Evolutionary conservation across 2,329 filamentous ascomycete genomes (phyloP), one percentile per base, ranked within the genome.

Genomic region (Aspergillus aculeatus): DNA sequence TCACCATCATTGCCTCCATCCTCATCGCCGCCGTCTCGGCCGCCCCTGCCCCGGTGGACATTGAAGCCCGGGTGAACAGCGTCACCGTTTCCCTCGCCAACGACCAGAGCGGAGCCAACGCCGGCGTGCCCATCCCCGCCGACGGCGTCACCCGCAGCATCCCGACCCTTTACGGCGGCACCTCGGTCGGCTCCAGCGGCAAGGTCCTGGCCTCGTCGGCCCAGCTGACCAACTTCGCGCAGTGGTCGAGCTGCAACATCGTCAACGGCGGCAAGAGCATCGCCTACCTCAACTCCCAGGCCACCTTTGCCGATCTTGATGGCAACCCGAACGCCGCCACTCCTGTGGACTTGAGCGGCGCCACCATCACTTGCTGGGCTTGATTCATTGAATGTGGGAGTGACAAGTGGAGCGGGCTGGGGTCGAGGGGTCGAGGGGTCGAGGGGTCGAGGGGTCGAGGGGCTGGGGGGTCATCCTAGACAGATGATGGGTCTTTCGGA

Each of bases 21-120:
- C 64, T 70, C 44, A 56, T 63, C 29, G 53, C 64, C 56, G 55
- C 62, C n/a, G 57, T 59, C 32, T 58, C 63, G 12, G 64, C 65
- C 32, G 60, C 57, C 35, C 62, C 65, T 35, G 41, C 32, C 10
- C 11, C 47, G 11, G 11, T 29, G 24, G 38, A 44, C 16, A 5
- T 64, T 5, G 50, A 56, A 23, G 24, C 47, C 19, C 56, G 61
- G 60, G 31, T 19, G 14, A 31, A 49, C 50, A 61, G 54, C 12
- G 66, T 64, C 31, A 69, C 65, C 3, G 51, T 71, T 9, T 66
- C 69, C 54, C 64, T 71, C 12, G 60, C 66, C 50, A 70, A 71
- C 50, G 69, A 71, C 31, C 63, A 69, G 29, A 64, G 62, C 2
- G 69, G 69, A 21, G 62, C 67, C 51, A 62, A 67, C 11, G 64